A percentile compares a stretch with the other conserved stretches of the same genome.
phyloP scores from a whole-genome alignment of 2,329 filamentous ascomycete genomes.

The Epichloe typhina region DNA sequence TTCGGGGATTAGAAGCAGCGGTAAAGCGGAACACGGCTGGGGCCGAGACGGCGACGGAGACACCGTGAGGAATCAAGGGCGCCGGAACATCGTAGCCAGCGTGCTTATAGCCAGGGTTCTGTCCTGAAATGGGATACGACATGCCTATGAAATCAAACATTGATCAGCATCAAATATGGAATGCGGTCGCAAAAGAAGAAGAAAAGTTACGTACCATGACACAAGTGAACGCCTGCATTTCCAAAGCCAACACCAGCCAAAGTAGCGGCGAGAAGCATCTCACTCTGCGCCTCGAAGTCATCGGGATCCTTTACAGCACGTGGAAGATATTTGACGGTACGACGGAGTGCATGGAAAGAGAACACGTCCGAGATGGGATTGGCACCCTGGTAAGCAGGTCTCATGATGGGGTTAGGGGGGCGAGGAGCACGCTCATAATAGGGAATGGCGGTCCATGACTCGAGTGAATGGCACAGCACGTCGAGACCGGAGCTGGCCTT shows the following conservation, averaged over 20 bases:
- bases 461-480: slow-evolving; percentile 87
- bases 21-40: slow-evolving; percentile 94
- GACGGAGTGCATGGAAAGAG: slow-evolving; percentile 69
- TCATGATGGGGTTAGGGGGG: slow-evolving; percentile 82
- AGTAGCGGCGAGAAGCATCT: slow-evolving; percentile 93
- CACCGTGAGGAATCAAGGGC: slow-evolving; percentile 87
- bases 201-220: slow-evolving; percentile 34
- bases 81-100: slow-evolving; percentile 65
- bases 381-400: slow-evolving; percentile 90
- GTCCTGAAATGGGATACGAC: slow-evolving; percentile 93
- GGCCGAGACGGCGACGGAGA: slow-evolving; percentile 85
- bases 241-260: slow-evolving; percentile 93
- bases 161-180: not conserved
- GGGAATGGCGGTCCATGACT: slow-evolving; percentile 96
- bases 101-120: slow-evolving; percentile 84
- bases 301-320: slow-evolving; percentile 78
- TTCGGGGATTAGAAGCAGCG: slow-evolving; percentile 77
- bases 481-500: slow-evolving; percentile 87
- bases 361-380: slow-evolving; percentile 98
- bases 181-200: not conserved
- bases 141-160: slow-evolving; percentile 46
- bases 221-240: slow-evolving; percentile 85
- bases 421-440: slow-evolving; percentile 76
- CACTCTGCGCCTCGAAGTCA: slow-evolving; percentile 79
- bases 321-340: slow-evolving; percentile 85